A percentile compares a stretch with the other conserved stretches of the same genome.
Conservation (phyloP, 768 basidiomycete genomes). For the Amanita jacksonii region DNA sequence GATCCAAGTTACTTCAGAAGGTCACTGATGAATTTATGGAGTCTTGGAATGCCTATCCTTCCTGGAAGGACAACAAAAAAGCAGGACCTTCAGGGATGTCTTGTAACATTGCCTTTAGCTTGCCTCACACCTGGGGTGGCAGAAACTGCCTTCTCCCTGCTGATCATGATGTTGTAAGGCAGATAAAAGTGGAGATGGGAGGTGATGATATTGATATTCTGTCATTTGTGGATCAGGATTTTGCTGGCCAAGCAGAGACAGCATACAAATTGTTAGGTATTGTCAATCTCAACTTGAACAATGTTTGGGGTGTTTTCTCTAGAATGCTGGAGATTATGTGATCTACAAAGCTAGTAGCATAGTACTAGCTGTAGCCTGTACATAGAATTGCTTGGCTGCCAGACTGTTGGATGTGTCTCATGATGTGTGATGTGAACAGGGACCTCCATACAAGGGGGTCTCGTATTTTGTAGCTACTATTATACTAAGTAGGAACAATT, state of each 20-base stretch:
- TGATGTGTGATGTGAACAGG: too few relatives aligned
- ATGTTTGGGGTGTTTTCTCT: constrained; percentile 14
- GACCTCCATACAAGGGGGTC: too few relatives aligned
- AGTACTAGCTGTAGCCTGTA: too few relatives aligned
- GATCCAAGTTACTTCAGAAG: constrained; percentile 11
- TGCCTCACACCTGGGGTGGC: constrained; percentile 5
- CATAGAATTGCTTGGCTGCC: too few relatives aligned
- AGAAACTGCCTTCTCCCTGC: background rate
- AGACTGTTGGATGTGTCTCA: too few relatives aligned
- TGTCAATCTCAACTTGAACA: constrained; percentile 8
- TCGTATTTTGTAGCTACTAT: too few relatives aligned
- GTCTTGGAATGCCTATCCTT: constrained; percentile 11
- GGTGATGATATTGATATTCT: constrained; percentile 11
- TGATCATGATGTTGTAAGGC: background rate
- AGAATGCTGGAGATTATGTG: constrained; percentile 5
- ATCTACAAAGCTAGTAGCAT: too few relatives aligned
- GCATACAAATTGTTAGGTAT: constrained; percentile 8
- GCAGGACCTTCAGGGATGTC: constrained; percentile 15
- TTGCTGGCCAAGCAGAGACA: constrained; percentile 7
- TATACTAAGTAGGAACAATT: too few relatives aligned
- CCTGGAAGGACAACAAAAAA: constrained; percentile 14
- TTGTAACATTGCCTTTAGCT: constrained; percentile 12
- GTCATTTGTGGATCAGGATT: constrained; percentile 7
- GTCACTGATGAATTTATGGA: constrained; percentile 11
- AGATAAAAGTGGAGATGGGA: background rate